Percentiles rank a stretch among this genome's conserved stretches.
These are phyloP conservation scores for Golubevia pallescens DNA, from an alignment of 1,284 basidiomycete species.

Conservation along the genomic window DNA sequence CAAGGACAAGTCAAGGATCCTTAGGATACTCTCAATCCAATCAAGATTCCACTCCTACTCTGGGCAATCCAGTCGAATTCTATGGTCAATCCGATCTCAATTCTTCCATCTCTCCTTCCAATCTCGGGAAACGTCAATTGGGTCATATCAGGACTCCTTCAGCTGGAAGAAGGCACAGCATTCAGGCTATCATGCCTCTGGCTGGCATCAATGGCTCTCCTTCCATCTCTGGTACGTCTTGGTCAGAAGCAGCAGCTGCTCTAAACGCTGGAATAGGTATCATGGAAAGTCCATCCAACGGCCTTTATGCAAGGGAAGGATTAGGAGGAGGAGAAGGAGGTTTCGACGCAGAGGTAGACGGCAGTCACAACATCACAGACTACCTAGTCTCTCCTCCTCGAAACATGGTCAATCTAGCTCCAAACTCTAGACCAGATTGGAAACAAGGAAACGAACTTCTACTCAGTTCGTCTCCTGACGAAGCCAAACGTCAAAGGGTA, in stretches of 20 bases:
- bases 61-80: no score
- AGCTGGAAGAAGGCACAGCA: constrained; percentile 27
- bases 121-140: no score
- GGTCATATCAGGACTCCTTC: no score
- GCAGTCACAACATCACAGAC: constrained; percentile 16
- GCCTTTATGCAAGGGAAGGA: background rate
- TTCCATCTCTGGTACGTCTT: constrained; percentile 13
- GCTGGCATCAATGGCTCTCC: constrained; percentile 18
- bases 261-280: background rate
- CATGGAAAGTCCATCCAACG: background rate
- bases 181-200: constrained; percentile 35
- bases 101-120: no score
- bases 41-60: no score
- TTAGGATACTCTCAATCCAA: no score
- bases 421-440: constrained; percentile 10
- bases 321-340: background rate
- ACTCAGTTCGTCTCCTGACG: constrained; percentile 19
- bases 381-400: constrained; percentile 53
- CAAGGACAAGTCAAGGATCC: no score
- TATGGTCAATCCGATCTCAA: no score
- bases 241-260: constrained; percentile 14
- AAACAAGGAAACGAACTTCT: constrained; percentile 6
- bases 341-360: constrained; percentile 12
- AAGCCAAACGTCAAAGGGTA: constrained; percentile 39
- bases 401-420: constrained; percentile 39